A percentile compares a stretch with the other conserved stretches of the same genome.
Evolutionary conservation across 352 stramenopile genomes (phyloP).

Genomic region (Phytopythium boreale): DNA sequence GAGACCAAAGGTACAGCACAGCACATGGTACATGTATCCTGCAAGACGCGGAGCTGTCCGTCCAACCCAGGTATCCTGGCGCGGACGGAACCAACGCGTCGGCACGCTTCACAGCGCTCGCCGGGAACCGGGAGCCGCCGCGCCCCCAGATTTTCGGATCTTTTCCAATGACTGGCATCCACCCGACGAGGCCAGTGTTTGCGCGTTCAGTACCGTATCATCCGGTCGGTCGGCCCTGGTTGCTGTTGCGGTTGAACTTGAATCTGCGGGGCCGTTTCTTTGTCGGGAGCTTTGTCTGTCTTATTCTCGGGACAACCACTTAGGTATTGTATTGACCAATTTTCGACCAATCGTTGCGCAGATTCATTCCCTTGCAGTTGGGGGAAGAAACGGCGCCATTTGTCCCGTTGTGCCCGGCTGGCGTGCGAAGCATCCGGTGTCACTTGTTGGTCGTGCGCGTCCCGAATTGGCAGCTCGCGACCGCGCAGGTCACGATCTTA

Average conservation of each 20-base stretch:
- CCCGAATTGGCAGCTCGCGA: background rate
- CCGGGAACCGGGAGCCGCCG: background rate
- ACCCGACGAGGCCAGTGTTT: background rate
- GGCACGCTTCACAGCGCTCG: background rate
- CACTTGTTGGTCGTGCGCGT: background rate
- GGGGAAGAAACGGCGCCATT: background rate
- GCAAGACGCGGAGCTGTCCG: too few relatives aligned
- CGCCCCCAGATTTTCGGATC: background rate
- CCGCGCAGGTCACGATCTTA: background rate
- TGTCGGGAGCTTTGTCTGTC: background rate
- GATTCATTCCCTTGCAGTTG: background rate
- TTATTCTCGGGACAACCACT: background rate
- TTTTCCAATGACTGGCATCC: background rate
- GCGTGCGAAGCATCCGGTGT: background rate
- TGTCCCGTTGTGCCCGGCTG: background rate
- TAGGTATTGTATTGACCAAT: background rate
- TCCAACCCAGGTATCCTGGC: too few relatives aligned
- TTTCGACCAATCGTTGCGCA: background rate
- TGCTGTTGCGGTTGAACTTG: slow-evolving; percentile 5
- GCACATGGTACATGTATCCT: too few relatives aligned
- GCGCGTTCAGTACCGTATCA: background rate
- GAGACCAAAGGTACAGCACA: too few relatives aligned
- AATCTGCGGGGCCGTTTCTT: background rate
- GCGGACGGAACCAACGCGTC: background rate
- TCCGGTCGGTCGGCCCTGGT: background rate